phyloP scores from a whole-genome alignment of 1,284 basidiomycete genomes.

The Leucoagaricus sp. region DNA sequence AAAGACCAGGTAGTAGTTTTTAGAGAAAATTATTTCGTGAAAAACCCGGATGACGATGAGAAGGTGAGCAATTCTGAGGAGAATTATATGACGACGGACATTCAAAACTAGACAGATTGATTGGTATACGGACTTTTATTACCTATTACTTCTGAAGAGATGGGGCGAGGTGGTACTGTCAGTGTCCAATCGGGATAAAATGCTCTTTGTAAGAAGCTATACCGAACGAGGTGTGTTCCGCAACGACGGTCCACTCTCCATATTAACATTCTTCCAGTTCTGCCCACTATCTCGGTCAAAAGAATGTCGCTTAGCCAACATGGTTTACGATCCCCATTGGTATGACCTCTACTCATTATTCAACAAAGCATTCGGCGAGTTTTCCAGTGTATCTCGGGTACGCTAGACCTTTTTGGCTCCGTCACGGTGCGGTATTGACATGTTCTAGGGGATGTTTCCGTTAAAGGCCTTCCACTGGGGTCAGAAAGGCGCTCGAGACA shows the following conservation, averaged over 20 bases:
- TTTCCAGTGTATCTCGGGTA: constrained; percentile 82
- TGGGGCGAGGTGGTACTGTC: constrained; percentile 74
- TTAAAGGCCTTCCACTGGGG: constrained; percentile 86
- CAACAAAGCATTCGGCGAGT: constrained; percentile 76
- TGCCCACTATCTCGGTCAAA: constrained; percentile 77
- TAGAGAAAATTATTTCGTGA: constrained; percentile 85
- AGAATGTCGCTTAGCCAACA: constrained; percentile 63
- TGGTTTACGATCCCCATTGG: constrained; percentile 94
- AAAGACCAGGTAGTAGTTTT: constrained; percentile 76
- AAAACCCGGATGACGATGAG: constrained; percentile 60
- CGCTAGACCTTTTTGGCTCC: constrained; percentile 22
- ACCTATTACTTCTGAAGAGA: constrained; percentile 71
- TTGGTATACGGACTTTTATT: constrained; percentile 88
- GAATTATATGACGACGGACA: background rate
- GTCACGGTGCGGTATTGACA: constrained; percentile 7
- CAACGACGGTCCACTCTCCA: background rate
- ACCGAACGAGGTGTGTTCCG: constrained; percentile 78
- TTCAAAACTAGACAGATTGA: constrained; percentile 50
- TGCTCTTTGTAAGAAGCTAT: constrained; percentile 83
- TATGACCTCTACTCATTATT: constrained; percentile 91
- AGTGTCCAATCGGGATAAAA: constrained; percentile 54
- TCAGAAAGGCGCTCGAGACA: constrained; percentile 74
- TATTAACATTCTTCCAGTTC: constrained; percentile 45
- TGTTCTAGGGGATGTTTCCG: constrained; percentile 78
- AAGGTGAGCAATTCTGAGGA: constrained; percentile 41